Conservation (phyloP, 2,329 filamentous ascomycete genomes). For the Xylariaceae sp. region DNA sequence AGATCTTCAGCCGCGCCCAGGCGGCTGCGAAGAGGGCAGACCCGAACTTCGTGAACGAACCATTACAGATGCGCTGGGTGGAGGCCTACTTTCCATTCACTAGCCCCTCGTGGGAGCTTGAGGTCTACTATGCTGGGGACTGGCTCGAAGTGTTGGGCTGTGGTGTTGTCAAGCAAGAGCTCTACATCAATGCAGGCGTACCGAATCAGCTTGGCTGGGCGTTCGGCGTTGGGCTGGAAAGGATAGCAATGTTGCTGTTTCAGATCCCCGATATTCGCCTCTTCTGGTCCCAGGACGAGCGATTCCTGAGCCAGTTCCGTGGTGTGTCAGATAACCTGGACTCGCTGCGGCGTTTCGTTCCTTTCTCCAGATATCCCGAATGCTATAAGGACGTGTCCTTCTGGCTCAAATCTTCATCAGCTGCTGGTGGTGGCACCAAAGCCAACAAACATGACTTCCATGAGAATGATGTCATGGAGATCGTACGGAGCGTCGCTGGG, state of each 20-base stretch:
- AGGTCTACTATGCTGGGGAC: conserved; percentile 89
- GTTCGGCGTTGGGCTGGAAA: conserved; percentile 89
- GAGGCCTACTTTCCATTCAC: conserved; percentile 98
- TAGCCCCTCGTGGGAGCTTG: conserved; percentile 90
- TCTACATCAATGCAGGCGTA: conserved; percentile 73
- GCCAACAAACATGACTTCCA: conserved; percentile 59
- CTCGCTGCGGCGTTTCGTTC: conserved; percentile 61
- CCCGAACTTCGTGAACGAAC: conserved; percentile 55
- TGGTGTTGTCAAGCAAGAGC: conserved; percentile 78
- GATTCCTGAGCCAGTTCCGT: conserved; percentile 84
- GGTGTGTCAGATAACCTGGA: conserved; percentile 51
- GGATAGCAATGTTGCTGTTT: conserved; percentile 96
- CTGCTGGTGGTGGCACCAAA: conserved; percentile 41
- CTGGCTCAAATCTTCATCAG: conserved; percentile 61
- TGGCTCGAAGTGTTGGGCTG: conserved; percentile 97
- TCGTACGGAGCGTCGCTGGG: conserved; percentile 77
- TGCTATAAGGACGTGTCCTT: conserved; percentile 93
- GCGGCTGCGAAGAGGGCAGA: conserved; percentile 54
- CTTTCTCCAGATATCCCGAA: conserved; percentile 87
- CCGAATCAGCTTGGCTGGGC: conserved; percentile 83
- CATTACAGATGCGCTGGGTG: conserved; percentile 85
- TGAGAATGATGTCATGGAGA: conserved; percentile 96
- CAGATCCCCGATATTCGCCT: conserved; percentile 93
- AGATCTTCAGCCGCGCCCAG: conserved; percentile 78
- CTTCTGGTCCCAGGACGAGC: conserved; percentile 84